These are phyloP conservation scores for Ogataea pignaliae DNA, from an alignment of 805 yeast species.

Conservation along the genomic window DNA sequence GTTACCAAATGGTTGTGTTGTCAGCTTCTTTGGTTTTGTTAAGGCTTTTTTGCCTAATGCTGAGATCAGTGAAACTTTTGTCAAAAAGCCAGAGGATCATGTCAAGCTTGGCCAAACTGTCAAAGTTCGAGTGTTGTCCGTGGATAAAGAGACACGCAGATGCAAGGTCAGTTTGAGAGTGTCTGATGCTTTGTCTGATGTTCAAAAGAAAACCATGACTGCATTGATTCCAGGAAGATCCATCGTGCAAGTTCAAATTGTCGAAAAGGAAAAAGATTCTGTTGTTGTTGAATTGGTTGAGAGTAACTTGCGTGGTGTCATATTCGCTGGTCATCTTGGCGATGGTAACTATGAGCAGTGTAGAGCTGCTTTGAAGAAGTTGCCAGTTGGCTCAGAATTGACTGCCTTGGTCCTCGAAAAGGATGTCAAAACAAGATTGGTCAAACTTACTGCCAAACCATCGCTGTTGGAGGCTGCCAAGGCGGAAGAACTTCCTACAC, in stretches of 20 bases:
- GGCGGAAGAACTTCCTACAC: conserved; percentile 47
- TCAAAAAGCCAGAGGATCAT: conserved; percentile 70
- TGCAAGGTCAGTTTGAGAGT: conserved; percentile 73
- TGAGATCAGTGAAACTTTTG: conserved; percentile 88
- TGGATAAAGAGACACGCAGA: conserved; percentile 49
- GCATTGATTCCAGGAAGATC: conserved; percentile 57
- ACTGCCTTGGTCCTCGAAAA: conserved; percentile 65
- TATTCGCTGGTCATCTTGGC: conserved; percentile 68
- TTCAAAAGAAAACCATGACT: conserved; percentile 43
- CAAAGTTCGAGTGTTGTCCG: conserved; percentile 56
- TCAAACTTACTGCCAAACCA: conserved; percentile 59
- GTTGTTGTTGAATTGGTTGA: conserved; percentile 57
- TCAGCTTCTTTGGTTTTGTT: conserved; percentile 75
- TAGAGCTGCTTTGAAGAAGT: conserved; percentile 58
- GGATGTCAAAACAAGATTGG: conserved; percentile 54
- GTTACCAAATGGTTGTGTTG: conserved; percentile 72
- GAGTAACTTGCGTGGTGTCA: conserved; percentile 58
- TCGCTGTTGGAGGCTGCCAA: conserved; percentile 65
- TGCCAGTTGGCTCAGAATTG: conserved; percentile 56
- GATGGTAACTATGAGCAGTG: conserved; percentile 74
- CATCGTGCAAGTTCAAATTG: conserved; percentile 53
- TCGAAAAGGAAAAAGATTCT: conserved; percentile 73
- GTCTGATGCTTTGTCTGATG: conserved; percentile 45
- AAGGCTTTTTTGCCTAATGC: conserved; percentile 79
- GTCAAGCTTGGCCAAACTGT: conserved; percentile 83